Conservation (phyloP, 306 rosid species). For the Malus fusca region DNA sequence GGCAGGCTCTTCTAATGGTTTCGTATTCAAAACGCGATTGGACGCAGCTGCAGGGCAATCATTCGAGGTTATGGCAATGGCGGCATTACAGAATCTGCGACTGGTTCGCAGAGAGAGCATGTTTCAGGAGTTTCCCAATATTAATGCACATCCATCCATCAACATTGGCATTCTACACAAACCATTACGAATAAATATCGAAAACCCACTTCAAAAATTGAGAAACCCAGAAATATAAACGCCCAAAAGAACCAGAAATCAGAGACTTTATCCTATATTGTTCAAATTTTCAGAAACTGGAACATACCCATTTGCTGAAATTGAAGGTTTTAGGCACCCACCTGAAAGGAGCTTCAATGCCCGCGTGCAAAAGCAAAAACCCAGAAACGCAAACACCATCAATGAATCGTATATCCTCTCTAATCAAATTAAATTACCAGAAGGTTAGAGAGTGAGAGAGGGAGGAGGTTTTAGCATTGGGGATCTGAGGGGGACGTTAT, state of each 20-base stretch:
- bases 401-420: not conserved
- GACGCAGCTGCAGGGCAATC: constrained; percentile 6
- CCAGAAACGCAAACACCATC: constrained; percentile 6
- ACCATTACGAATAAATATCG: constrained; percentile 8
- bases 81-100: constrained; percentile 50
- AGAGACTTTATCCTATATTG: not conserved
- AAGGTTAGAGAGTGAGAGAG: not conserved
- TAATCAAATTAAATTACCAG: too few relatives aligned
- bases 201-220: not conserved
- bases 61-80: constrained; percentile 17
- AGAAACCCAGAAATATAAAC: not conserved
- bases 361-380: not conserved
- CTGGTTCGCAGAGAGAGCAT: constrained; percentile 68
- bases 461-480: not conserved
- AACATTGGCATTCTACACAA: constrained; percentile 11
- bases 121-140: constrained; percentile 25
- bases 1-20: constrained; percentile 41
- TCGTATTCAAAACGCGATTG: constrained; percentile 8
- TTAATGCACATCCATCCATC: constrained; percentile 38
- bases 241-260: not conserved
- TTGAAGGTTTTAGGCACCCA: not conserved
- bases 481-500: not conserved
- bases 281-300: not conserved
- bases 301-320: constrained; percentile 7
- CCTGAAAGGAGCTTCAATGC: not conserved